Evolutionary conservation across 2,329 filamentous ascomycete genomes (phyloP), one percentile per base, ranked within the genome.

Genomic region (Nemania diffusa): DNA sequence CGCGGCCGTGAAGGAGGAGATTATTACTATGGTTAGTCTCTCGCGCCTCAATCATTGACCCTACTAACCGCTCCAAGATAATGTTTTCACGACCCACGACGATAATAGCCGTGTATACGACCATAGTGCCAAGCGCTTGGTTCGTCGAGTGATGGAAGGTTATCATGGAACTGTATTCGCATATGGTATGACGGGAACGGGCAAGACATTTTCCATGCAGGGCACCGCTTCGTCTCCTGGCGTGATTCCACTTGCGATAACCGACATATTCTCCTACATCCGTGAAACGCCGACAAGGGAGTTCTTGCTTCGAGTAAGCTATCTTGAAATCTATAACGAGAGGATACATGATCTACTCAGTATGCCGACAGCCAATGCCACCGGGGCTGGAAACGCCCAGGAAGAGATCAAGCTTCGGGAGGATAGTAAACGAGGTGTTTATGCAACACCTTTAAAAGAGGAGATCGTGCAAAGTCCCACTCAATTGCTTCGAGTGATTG

Each of bases 181-280:
- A 20, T 99, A 99, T 79, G 96, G 96, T 77, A 98, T 98, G 94
- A 99, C 96, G 3, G 96, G 96, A 69, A 98, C 96, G 0, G 96
- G 96, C 73, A 99, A 99, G 83, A 99, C 96, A 0, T 99, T 98
- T 79, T 98, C 95, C 44, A 99, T 99, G 96, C 96, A 99, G 83
- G 96, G 96, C 73, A 99, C 96, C 11, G 94, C 94, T 52, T 93
- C 92, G 2, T 97, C 94, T 44, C 96, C 96, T 0, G 96, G 96
- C 82, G 96, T 99, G 29, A 99, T 99, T 63, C 96, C 96, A 6
- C 85, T 98, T 44, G 96, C 96, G 44, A 98, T 99, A 74, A 98
- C 96, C 69, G 96, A 99, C 77, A 99, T 99, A 59, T 99, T 99
- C 80, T 98, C 96, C 0, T 99, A 97, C 79, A 99, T 99, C 73